These are phyloP conservation scores for Parietaria judaica DNA, from an alignment of 306 rosid genomes.

Conservation along the genomic window DNA sequence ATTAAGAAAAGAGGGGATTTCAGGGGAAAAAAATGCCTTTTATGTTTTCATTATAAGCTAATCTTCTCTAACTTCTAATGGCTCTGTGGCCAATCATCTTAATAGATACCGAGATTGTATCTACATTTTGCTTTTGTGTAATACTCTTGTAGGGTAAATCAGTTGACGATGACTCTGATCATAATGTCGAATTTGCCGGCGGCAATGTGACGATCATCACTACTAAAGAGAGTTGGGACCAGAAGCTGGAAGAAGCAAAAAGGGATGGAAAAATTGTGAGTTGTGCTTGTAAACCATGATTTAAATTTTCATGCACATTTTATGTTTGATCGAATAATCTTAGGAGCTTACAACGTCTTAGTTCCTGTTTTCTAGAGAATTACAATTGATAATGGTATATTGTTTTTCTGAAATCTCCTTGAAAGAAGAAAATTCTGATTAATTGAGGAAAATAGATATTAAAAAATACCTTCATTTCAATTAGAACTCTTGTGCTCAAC, in stretches of 20 bases:
- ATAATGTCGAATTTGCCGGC: constrained; percentile 46
- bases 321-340: neutral
- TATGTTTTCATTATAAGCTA: neutral
- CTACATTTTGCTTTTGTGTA: constrained; percentile 8
- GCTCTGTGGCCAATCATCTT: neutral
- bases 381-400: no score
- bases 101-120: neutral
- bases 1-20: neutral
- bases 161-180: constrained; percentile 46
- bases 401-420: no score
- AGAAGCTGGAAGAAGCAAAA: constrained; percentile 78
- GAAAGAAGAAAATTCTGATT: no score
- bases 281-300: neutral
- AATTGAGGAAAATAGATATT: no score
- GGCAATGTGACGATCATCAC: constrained; percentile 73
- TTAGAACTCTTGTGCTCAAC: constrained; percentile 26
- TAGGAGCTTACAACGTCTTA: no score
- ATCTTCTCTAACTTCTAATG: neutral
- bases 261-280: constrained; percentile 76
- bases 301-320: neutral
- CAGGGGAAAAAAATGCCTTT: no score
- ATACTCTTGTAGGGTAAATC: constrained; percentile 30
- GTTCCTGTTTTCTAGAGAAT: no score
- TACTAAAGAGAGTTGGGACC: constrained; percentile 75
- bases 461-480: neutral